Conservation (phyloP, 768 basidiomycete species). For the Amylocystis lapponica region DNA sequence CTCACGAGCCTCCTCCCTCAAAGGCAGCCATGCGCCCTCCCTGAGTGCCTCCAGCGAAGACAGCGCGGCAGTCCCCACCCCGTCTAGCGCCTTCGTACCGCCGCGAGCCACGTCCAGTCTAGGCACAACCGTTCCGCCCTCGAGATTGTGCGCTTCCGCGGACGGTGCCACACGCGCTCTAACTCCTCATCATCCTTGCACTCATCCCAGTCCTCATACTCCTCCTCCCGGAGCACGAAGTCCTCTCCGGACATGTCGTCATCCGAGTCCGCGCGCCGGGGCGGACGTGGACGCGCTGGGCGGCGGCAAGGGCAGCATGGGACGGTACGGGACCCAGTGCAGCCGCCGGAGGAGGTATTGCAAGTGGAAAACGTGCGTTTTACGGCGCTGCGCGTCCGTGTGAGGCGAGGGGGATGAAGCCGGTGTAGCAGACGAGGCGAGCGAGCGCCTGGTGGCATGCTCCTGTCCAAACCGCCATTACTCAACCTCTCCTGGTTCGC, state of each 20-base stretch:
- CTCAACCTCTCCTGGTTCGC: constrained; percentile 28
- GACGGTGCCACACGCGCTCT: not conserved
- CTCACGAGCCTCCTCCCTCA: too few species aligned
- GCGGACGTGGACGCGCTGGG: not conserved
- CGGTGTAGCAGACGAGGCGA: constrained; percentile 36
- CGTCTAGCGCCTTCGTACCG: constrained; percentile 2
- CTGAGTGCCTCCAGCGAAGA: too few species aligned
- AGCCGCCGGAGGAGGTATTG: constrained; percentile 12
- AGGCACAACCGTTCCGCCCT: constrained; percentile 10
- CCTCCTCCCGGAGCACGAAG: not conserved
- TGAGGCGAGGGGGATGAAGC: constrained; percentile 29
- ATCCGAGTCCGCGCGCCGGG: constrained; percentile 7
- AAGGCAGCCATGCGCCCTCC: too few species aligned
- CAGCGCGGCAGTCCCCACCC: too few species aligned
- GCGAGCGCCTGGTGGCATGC: constrained; percentile 30
- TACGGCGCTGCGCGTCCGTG: constrained; percentile 3
- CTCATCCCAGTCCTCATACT: not conserved
- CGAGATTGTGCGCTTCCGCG: not conserved
- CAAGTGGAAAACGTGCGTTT: constrained; percentile 14
- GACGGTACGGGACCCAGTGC: constrained; percentile 19
- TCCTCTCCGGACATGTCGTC: constrained; percentile 5
- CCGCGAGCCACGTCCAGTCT: constrained; percentile 19
- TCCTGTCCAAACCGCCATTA: not conserved
- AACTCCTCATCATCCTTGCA: not conserved
- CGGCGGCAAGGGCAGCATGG: not conserved